A percentile compares a stretch with the other conserved stretches of the same genome.
Conservation (phyloP, 106 monocot genomes). For the Dioscorea alata region DNA sequence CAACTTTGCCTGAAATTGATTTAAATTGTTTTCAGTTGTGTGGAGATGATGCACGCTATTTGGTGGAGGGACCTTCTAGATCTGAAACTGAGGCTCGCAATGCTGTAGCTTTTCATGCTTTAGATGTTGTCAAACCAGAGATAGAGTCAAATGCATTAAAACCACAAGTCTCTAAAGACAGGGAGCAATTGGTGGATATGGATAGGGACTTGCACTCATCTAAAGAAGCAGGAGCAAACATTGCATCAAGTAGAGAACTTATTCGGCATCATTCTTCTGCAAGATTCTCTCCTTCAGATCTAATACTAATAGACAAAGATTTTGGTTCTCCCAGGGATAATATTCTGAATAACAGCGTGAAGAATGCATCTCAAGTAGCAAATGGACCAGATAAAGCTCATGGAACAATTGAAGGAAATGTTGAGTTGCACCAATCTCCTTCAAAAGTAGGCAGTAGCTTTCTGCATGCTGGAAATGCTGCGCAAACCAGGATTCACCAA, state of each 20-base stretch:
- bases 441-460: slow-evolving; percentile 4
- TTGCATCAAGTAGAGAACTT: no score
- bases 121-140: slow-evolving; percentile 29
- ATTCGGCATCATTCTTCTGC: no score
- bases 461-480: slow-evolving; percentile 1
- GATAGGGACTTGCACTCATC: not conserved
- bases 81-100: slow-evolving; percentile 4
- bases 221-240: not conserved
- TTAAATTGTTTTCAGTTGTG: slow-evolving; percentile 7
- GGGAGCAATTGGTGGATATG: no score
- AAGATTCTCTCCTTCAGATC: not conserved
- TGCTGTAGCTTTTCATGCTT: not conserved
- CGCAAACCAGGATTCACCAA: not conserved
- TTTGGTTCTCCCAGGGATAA: not conserved
- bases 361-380: not conserved
- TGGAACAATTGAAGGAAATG: not conserved
- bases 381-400: slow-evolving; percentile 7
- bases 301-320: slow-evolving; percentile 3
- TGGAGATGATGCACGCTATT: slow-evolving; percentile 14
- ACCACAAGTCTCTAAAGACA: not conserved
- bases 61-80: slow-evolving; percentile 3
- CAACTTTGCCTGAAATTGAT: slow-evolving; percentile 57
- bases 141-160: slow-evolving; percentile 5
- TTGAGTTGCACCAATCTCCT: not conserved
- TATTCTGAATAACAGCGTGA: not conserved